Percentiles rank a stretch among this genome's conserved stretches.
These are phyloP conservation scores for Coffea humblotiana DNA, from an alignment of 305 asterid genomes.

Conservation along the genomic window DNA sequence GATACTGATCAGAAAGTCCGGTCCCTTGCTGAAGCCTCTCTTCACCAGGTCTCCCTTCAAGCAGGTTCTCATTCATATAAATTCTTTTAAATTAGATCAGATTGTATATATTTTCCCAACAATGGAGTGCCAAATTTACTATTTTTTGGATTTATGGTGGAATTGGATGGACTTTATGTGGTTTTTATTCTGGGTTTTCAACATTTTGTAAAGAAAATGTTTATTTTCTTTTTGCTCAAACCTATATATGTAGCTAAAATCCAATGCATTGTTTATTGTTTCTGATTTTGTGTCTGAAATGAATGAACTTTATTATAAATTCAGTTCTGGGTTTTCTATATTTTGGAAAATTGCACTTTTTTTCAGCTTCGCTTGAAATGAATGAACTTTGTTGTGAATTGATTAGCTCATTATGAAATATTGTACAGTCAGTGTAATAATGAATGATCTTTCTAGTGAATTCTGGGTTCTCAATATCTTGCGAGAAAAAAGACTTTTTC, in stretches of 20 bases:
- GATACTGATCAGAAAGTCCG: conserved; percentile 82
- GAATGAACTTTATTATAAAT: background rate
- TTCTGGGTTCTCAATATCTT: background rate
- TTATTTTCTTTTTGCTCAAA: background rate
- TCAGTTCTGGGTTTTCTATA: background rate
- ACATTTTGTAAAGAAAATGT: background rate
- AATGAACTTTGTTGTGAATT: too few relatives aligned
- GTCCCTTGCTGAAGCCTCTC: conserved; percentile 84
- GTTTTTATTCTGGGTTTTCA: background rate
- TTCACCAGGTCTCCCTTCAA: conserved; percentile 79
- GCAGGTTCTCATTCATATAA: conserved; percentile 45
- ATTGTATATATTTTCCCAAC: too few relatives aligned
- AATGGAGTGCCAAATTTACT: background rate
- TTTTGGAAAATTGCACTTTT: too few relatives aligned
- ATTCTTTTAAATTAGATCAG: background rate
- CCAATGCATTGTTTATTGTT: background rate
- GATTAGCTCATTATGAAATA: too few relatives aligned
- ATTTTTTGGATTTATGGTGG: background rate
- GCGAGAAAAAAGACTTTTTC: background rate
- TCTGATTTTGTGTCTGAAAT: background rate
- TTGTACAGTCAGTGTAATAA: too few relatives aligned
- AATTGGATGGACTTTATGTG: background rate
- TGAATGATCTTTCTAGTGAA: background rate
- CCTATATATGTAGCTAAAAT: background rate
- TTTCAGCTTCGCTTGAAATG: too few relatives aligned